phyloP scores from a whole-genome alignment of 495 filamentous ascomycete genomes.

The Umbilicaria muhlenbergii region DNA sequence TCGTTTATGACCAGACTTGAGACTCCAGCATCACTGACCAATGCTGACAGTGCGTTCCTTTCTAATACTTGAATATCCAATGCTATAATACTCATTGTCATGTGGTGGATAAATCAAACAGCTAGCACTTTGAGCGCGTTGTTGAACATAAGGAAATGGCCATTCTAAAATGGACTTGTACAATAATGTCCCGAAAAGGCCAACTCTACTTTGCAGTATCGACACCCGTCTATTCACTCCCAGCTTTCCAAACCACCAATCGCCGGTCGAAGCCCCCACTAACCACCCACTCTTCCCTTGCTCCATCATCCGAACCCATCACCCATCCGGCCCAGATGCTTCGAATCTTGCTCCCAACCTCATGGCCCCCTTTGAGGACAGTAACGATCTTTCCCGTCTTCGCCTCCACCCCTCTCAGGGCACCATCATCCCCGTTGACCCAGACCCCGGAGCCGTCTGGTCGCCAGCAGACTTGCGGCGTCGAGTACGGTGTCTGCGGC shows the following conservation, averaged over 20 bases:
- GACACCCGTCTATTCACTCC: neutral
- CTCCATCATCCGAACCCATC: constrained; percentile 15
- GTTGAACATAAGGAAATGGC: too few species aligned
- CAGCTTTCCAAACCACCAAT: constrained; percentile 40
- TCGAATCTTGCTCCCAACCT: constrained; percentile 44
- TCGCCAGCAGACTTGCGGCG: constrained; percentile 47
- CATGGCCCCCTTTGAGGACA: constrained; percentile 37
- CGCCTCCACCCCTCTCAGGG: constrained; percentile 46
- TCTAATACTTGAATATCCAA: too few species aligned
- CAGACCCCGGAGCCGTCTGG: constrained; percentile 49
- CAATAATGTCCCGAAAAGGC: too few species aligned
- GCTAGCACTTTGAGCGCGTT: too few species aligned
- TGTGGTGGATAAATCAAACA: too few species aligned
- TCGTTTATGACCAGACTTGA: too few species aligned
- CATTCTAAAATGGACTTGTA: too few species aligned
- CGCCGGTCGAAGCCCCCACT: constrained; percentile 56
- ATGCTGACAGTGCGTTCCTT: too few species aligned
- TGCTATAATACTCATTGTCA: too few species aligned
- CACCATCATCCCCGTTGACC: constrained; percentile 57
- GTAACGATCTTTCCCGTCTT: constrained; percentile 41
- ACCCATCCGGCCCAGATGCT: constrained; percentile 48
- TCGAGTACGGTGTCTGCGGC: constrained; percentile 53
- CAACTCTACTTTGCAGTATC: too few species aligned
- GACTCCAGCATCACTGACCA: too few species aligned
- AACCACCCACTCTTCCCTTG: constrained; percentile 40